Percentiles rank a stretch among this genome's conserved stretches.
phyloP scores from a whole-genome alignment of 2,329 filamentous ascomycete genomes.

The Aspergillus sp. region DNA sequence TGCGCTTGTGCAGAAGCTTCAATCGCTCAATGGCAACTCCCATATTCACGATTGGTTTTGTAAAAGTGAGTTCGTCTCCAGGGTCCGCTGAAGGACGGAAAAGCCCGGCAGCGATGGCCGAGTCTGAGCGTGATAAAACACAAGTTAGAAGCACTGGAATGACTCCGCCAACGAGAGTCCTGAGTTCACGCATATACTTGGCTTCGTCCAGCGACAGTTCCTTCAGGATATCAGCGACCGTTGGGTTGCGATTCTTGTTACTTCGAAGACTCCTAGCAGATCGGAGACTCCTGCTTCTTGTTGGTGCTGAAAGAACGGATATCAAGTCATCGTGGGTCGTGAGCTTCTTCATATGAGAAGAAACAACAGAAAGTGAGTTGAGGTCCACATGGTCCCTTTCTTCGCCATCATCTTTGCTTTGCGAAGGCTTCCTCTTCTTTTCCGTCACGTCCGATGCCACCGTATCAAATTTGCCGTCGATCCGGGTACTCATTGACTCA shows the following conservation, averaged over 20 bases:
- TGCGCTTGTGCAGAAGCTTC: slow-evolving; percentile 76
- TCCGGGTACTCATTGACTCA: slow-evolving; percentile 53
- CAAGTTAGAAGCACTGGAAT: slow-evolving; percentile 89
- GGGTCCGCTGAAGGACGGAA: slow-evolving; percentile 63
- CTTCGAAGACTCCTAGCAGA: slow-evolving; percentile 80
- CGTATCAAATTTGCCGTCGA: slow-evolving; percentile 24
- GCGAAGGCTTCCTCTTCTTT: slow-evolving; percentile 26
- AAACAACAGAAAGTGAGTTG: slow-evolving; percentile 51
- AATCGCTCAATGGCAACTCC: slow-evolving; percentile 86
- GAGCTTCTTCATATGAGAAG: slow-evolving; percentile 65
- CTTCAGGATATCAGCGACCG: slow-evolving; percentile 73
- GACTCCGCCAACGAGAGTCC: slow-evolving; percentile 91
- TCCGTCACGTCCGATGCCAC: slow-evolving; percentile 27
- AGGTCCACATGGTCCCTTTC: slow-evolving; percentile 52
- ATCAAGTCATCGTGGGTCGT: slow-evolving; percentile 94
- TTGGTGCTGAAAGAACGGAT: slow-evolving; percentile 77
- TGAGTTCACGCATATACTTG: slow-evolving; percentile 87
- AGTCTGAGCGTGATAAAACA: slow-evolving; percentile 74
- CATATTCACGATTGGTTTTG: slow-evolving; percentile 91
- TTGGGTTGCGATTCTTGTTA: slow-evolving; percentile 70
- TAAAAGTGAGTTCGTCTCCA: slow-evolving; percentile 66
- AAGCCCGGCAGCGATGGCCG: slow-evolving; percentile 66
- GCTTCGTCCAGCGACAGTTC: slow-evolving; percentile 83
- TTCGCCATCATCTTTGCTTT: slow-evolving; percentile 40
- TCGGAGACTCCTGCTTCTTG: slow-evolving; percentile 69